Base-by-base conservation (phyloP, 1,139 yeast genomes). In the Yamadazyma songkhlaensis region DNA sequence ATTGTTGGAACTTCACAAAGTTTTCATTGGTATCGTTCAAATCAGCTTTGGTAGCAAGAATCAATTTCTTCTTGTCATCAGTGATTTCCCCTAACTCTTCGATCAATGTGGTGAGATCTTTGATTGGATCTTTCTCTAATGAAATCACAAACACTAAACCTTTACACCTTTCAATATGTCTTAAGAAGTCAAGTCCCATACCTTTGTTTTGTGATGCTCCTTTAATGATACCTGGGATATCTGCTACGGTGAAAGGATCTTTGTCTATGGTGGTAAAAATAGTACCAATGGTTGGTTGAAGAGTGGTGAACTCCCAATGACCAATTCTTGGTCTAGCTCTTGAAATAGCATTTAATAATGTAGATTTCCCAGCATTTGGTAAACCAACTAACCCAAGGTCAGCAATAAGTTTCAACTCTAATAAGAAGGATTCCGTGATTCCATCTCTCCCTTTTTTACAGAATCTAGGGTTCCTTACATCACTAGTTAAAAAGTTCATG, bases 351-450 rank as follows among this genome's bases (percentile, higher is more conserved):
- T 95, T 67, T 34, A 92, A 62, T 24, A 92, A 67, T 0, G 97
- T 88, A 2, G 96, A 87, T 57, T 92, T 92, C 1, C 98, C 98
- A 4, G 97, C 97, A 59, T 92, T 92, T 1, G 98, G 98, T 21
- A 92, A 67, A 0, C 98, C 98, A 15, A 92, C 96, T 9, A 92
- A 67, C 0, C 97, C 98, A 43, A 92, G 63, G 57, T 92, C 97
- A 0, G 98, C 98, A 42, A 92, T 72, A 29, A 89, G 69, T 54
- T 88, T 88, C 45, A 92, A 67, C 59, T 92, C 98, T 45, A 92
- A 77, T 40, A 88, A 61, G 47, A 92, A 88, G 44, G 73, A 69
- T 15, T 77, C 76, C 25, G 79, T 81, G 3, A 88, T 50, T 0
- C 89, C 89, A 7, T 64, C 64, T 41, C 97, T 73, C 2, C 97